Conservation (phyloP, 495 filamentous ascomycete genomes). For the Aspergillus bridgeri region DNA sequence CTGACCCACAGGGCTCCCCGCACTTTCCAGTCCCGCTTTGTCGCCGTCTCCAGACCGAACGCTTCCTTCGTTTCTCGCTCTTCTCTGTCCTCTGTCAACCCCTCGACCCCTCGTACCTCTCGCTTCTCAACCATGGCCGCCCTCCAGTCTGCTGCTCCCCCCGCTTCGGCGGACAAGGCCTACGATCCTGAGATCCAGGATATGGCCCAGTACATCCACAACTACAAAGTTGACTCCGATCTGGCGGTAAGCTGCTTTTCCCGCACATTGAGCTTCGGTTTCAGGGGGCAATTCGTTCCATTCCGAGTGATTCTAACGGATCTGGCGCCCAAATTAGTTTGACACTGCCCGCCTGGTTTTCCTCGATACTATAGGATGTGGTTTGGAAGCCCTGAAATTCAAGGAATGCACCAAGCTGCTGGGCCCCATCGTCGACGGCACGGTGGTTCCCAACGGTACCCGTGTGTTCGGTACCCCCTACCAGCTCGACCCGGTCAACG, state of each 20-base stretch:
- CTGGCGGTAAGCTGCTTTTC: conserved; percentile 71
- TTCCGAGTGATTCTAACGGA: neutral
- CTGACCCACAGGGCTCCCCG: conserved; percentile 49
- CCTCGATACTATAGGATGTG: conserved; percentile 94
- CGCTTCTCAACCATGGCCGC: conserved; percentile 49
- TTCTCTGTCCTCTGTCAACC: conserved; percentile 17
- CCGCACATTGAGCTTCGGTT: no score
- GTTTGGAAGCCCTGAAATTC: conserved; percentile 91
- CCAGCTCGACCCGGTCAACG: conserved; percentile 90
- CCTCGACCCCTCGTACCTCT: conserved; percentile 23
- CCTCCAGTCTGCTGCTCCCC: conserved; percentile 39
- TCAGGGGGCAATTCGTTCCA: neutral
- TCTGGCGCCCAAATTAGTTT: conserved; percentile 53
- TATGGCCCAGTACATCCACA: conserved; percentile 90
- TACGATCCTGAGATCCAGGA: conserved; percentile 92
- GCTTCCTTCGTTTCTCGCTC: conserved; percentile 24
- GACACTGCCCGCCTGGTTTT: conserved; percentile 88
- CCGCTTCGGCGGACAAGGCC: conserved; percentile 42
- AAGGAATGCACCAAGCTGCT: conserved; percentile 93
- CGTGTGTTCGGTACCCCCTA: conserved; percentile 90
- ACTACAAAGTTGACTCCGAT: conserved; percentile 84
- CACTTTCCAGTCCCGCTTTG: conserved; percentile 43
- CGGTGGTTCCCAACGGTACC: conserved; percentile 87
- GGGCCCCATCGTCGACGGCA: conserved; percentile 89
- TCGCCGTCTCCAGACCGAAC: conserved; percentile 34